phyloP scores from a whole-genome alignment of 108 stramenopile genomes.

The Cyclotella atomus region DNA sequence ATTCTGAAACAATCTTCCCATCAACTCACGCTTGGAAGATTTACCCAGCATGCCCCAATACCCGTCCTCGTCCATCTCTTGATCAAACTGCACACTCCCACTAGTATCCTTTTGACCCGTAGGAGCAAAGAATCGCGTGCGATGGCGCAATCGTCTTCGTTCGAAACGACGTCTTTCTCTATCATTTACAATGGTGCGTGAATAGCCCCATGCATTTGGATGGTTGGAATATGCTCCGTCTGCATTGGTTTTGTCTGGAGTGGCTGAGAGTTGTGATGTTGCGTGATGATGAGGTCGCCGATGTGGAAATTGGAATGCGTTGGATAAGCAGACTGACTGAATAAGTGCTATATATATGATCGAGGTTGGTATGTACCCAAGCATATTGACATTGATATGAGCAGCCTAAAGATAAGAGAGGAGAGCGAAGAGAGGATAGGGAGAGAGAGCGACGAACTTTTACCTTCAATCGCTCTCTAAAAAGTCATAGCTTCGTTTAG shows the following conservation, averaged over 20 bases:
- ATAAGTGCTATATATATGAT: too few species aligned
- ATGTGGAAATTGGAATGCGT: background rate
- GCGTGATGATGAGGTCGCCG: background rate
- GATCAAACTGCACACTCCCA: conserved; percentile 1
- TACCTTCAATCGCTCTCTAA: too few species aligned
- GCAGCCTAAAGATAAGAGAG: too few species aligned
- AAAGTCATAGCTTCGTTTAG: too few species aligned
- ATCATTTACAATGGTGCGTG: conserved; percentile 29
- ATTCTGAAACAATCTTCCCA: background rate
- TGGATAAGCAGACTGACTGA: too few species aligned
- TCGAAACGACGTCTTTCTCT: conserved; percentile 42
- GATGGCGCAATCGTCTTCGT: conserved; percentile 36
- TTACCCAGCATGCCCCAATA: conserved; percentile 41
- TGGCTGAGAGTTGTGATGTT: background rate
- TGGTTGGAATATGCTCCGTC: conserved; percentile 25
- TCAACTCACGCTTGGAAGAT: conserved; percentile 18
- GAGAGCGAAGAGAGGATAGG: too few species aligned
- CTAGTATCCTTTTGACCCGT: background rate
- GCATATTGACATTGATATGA: too few species aligned
- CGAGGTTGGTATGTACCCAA: too few species aligned
- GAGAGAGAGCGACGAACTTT: too few species aligned
- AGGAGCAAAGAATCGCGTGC: conserved; percentile 13
- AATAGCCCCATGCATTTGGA: conserved; percentile 44
- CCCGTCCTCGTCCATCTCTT: conserved; percentile 54
- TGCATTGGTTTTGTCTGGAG: background rate